phyloP scores from a whole-genome alignment of 108 stramenopile species.

The Skeletonema tropicum region DNA sequence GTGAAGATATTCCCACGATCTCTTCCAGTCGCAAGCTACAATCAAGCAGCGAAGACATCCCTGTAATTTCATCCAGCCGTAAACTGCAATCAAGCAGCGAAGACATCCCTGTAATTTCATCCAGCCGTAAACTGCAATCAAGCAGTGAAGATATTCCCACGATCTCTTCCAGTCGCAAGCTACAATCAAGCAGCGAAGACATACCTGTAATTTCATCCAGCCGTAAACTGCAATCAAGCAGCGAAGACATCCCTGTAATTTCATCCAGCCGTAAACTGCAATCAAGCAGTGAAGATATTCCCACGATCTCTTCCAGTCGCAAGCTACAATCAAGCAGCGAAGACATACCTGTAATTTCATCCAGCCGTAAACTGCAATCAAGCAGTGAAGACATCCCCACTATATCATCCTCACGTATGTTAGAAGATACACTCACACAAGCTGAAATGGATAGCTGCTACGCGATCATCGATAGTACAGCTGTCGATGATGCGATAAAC shows the following conservation, averaged over 20 bases:
- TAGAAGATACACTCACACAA: not conserved
- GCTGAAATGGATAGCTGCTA: slow-evolving; percentile 1
- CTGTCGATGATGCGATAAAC: not conserved
- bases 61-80: not conserved
- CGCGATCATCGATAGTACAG: slow-evolving; percentile 3
- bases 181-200: not conserved
- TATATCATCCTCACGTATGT: not conserved
- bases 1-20: not conserved
- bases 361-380: not conserved
- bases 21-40: not conserved
- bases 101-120: not conserved
- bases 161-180: not conserved
- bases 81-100: not conserved
- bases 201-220: not conserved
- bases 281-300: not conserved
- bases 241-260: not conserved
- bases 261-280: not conserved
- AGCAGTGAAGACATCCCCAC: not conserved
- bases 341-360: not conserved
- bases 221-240: too few species aligned
- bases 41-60: not conserved
- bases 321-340: not conserved
- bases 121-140: too few species aligned
- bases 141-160: not conserved
- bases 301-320: not conserved